These are phyloP conservation scores for Coniferiporia sulphurascens DNA, from an alignment of 1,284 basidiomycete species.

Conservation along the genomic window DNA sequence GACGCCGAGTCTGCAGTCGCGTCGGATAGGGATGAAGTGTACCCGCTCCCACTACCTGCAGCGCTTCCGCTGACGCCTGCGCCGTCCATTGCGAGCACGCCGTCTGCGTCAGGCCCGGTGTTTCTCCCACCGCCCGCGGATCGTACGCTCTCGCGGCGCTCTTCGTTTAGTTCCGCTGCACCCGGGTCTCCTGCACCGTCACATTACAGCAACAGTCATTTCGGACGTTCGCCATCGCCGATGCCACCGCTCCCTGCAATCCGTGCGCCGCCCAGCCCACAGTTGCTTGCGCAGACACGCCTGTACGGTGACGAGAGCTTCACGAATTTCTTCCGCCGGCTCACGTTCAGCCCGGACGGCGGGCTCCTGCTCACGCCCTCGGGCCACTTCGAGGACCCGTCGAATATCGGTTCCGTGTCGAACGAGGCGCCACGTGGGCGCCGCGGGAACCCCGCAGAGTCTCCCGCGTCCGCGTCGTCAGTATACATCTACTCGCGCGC, in stretches of 20 bases:
- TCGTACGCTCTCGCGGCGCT: conserved; percentile 69
- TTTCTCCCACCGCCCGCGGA: conserved; percentile 71
- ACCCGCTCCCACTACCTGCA: conserved; percentile 20
- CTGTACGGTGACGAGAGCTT: conserved; percentile 95
- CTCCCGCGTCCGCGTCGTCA: conserved; percentile 42
- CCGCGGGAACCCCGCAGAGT: conserved; percentile 44
- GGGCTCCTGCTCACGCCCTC: conserved; percentile 91
- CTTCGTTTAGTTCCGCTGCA: conserved; percentile 83
- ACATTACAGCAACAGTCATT: conserved; percentile 45
- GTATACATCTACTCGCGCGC: conserved; percentile 96
- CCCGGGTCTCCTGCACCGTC: conserved; percentile 57
- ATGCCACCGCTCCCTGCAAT: conserved; percentile 89
- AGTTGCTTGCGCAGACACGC: conserved; percentile 49
- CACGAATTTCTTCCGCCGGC: conserved; percentile 92
- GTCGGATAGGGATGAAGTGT: conserved; percentile 34
- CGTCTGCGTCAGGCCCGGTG: conserved; percentile 50
- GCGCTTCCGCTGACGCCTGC: conserved; percentile 58
- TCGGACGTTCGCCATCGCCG: conserved; percentile 84
- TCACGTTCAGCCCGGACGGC: conserved; percentile 94
- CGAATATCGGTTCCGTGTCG: conserved; percentile 41
- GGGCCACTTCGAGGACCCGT: conserved; percentile 91
- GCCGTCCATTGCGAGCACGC: conserved; percentile 51
- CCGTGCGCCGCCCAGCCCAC: conserved; percentile 50
- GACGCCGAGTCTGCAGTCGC: conserved; percentile 64
- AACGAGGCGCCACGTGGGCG: conserved; percentile 44